Evolutionary conservation across 2,329 filamentous ascomycete species (phyloP), one percentile per base, ranked within the genome.

Genomic region (Penicillium sp.): DNA sequence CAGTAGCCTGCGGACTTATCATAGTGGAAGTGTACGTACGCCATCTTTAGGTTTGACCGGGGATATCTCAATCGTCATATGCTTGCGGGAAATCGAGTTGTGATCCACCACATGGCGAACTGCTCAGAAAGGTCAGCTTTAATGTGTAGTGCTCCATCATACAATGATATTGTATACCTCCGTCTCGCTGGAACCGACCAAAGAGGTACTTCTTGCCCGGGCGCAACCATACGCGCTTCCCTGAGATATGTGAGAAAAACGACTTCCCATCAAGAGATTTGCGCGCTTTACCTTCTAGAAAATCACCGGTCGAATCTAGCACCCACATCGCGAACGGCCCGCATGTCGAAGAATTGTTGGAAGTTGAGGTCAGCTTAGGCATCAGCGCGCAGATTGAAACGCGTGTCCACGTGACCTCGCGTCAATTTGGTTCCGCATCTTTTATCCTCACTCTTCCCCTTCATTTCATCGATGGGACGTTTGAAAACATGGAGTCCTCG

Each of bases 131-230:
- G 32, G 13, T 43, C 7, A 45, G 40, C 42, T 2, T 3, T 24
- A 27, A 2, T 38, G 54, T 29, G 45, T 27, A 18, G 55, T 45
- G 7, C 21, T 55, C 11, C 27, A 22, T 34, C 7, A 14, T 18
- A 13, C 13, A 18, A 14, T 54, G 24, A 27, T 3, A 27, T 5
- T 56, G 14, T 57, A 64, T 79, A 85, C 86, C 80, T 66, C 89
- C 86, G 53, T 83, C 81, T 57, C 73, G 67, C 59, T 82, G 83
- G 36, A 90, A 92, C 60, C 93, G 86, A 52, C 93, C 93, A 70
- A 96, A 90, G 18, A 96, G 82, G 71, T 94, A 93, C 64, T 84
- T 86, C 70, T 91, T 91, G 47, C 92, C 92, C 2, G 92, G 92
- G 54, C 88, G 86, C 57, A 96, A 81, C 92, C 92, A 96, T 62